Conservation (phyloP, 305 asterid species). For the Fraxinus nigra region DNA sequence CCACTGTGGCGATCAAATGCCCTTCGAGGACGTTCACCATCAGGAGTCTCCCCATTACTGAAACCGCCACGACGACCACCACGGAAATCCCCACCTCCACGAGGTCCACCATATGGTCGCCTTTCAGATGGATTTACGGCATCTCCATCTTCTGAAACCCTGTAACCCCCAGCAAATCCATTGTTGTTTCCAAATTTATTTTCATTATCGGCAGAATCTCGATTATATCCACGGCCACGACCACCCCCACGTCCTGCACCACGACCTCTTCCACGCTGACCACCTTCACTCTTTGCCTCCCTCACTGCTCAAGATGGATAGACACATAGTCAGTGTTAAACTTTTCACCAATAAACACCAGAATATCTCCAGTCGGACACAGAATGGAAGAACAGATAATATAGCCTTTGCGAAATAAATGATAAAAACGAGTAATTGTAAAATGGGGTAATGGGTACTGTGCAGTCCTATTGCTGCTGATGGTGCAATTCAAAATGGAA, state of each 20-base stretch:
- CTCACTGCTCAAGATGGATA: slow-evolving; percentile 35
- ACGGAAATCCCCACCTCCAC: slow-evolving; percentile 61
- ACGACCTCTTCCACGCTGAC: slow-evolving; percentile 50
- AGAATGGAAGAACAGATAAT: background rate
- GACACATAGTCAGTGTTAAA: background rate
- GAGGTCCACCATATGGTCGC: slow-evolving; percentile 45
- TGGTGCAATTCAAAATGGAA: background rate
- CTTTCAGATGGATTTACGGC: slow-evolving; percentile 44
- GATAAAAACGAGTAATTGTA: background rate
- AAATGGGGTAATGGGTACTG: background rate
- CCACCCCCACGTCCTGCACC: slow-evolving; percentile 46
- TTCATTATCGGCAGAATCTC: slow-evolving; percentile 41
- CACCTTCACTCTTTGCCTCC: slow-evolving; percentile 47
- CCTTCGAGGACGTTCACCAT: slow-evolving; percentile 58
- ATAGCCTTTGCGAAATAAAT: background rate
- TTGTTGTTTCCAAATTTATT: slow-evolving; percentile 36
- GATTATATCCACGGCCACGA: slow-evolving; percentile 41
- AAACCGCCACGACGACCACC: slow-evolving; percentile 68
- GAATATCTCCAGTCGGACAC: background rate
- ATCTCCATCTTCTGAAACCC: slow-evolving; percentile 49
- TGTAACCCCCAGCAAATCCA: slow-evolving; percentile 48
- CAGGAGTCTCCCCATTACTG: slow-evolving; percentile 44
- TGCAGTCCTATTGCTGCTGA: background rate
- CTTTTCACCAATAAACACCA: background rate
- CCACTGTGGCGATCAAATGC: slow-evolving; percentile 64